phyloP scores from a whole-genome alignment of 306 rosid species.

The Acmispon strigosus region DNA sequence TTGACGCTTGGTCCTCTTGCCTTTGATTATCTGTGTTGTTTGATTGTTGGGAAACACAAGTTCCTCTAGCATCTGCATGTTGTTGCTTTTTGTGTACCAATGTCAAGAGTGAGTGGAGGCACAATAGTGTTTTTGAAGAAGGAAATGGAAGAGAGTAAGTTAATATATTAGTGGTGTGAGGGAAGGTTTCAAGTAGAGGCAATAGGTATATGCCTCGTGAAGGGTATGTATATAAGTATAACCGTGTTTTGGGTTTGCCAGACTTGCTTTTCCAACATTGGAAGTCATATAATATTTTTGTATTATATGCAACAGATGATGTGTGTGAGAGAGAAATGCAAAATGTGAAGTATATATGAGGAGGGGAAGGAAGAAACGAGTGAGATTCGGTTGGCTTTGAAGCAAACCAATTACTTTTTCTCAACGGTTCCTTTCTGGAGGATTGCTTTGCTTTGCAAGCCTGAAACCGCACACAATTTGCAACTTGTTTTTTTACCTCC shows the following conservation, averaged over 20 bases:
- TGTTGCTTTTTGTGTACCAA: background rate
- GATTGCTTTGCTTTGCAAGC: conserved; percentile 91
- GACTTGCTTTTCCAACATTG: conserved; percentile 45
- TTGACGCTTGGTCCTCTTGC: conserved; percentile 70
- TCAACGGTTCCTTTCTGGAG: conserved; percentile 83
- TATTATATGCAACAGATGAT: background rate
- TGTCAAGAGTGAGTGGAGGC: background rate
- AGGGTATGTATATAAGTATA: no score
- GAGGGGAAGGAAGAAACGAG: conserved; percentile 69
- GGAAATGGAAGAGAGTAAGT: conserved; percentile 12
- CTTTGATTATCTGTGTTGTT: conserved; percentile 39
- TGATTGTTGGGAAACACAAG: conserved; percentile 17
- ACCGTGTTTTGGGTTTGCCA: conserved; percentile 42
- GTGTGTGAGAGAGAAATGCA: conserved; percentile 37
- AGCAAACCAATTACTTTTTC: conserved; percentile 92
- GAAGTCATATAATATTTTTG: conserved; percentile 40
- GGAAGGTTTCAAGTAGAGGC: conserved; percentile 23
- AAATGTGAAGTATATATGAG: no score
- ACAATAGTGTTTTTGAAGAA: background rate
- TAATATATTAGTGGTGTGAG: conserved; percentile 31
- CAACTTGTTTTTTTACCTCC: background rate
- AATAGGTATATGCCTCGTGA: no score
- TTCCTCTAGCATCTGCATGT: conserved; percentile 34
- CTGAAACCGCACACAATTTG: conserved; percentile 65
- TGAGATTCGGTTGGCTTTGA: conserved; percentile 97